Evolutionary conservation across 352 stramenopile species (phyloP).

Genomic region (Phytophthora foliorum): DNA sequence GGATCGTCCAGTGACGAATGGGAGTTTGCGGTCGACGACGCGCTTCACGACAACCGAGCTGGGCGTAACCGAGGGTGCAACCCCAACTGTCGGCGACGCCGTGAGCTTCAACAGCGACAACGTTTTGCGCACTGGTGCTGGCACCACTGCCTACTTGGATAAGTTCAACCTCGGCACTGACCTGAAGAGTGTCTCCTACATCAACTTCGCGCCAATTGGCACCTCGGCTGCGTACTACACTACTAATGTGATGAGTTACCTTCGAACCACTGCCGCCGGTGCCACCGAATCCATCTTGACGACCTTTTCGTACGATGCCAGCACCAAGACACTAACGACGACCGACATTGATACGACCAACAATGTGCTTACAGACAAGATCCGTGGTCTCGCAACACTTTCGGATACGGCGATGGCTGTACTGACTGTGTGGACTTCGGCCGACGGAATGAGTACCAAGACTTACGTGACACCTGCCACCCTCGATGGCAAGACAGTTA

Average conservation of each 20-base stretch:
- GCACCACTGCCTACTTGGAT: conserved; percentile 76
- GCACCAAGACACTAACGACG: conserved; percentile 46
- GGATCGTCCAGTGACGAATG: conserved; percentile 40
- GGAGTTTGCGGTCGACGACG: conserved; percentile 39
- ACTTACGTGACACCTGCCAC: conserved; percentile 44
- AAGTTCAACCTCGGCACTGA: conserved; percentile 30
- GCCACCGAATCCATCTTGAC: conserved; percentile 58
- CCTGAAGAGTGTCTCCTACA: conserved; percentile 37
- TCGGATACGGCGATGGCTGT: conserved; percentile 59
- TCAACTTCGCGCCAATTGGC: conserved; percentile 64
- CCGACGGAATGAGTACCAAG: conserved; percentile 1
- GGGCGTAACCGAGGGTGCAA: conserved; percentile 21
- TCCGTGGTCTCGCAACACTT: conserved; percentile 67
- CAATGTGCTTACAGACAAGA: conserved; percentile 38
- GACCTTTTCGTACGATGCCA: conserved; percentile 44
- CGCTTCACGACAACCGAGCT: conserved; percentile 54
- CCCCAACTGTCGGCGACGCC: conserved; percentile 33
- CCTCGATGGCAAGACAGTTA: conserved; percentile 32
- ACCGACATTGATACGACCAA: conserved; percentile 18
- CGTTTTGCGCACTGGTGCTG: conserved; percentile 59
- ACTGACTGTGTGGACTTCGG: conserved; percentile 18
- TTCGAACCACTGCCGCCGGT: conserved; percentile 25
- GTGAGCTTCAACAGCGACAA: conserved; percentile 52
- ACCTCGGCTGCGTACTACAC: conserved; percentile 41
- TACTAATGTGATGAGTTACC: conserved; percentile 68